Base-by-base conservation (phyloP, 495 filamentous ascomycete species). In the Penicillium fimorum region DNA sequence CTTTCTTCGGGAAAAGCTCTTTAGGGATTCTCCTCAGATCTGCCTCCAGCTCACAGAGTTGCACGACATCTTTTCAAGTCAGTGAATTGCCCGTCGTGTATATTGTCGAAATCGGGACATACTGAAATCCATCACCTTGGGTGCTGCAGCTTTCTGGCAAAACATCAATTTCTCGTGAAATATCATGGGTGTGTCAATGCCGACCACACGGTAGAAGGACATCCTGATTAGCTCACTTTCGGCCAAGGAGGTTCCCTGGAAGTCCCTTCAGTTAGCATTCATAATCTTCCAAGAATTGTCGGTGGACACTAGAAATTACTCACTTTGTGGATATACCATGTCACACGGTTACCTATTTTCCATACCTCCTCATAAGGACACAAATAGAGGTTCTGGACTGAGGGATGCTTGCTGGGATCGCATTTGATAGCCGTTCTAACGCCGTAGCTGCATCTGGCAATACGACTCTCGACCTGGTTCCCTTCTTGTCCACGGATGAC, bases 371-470 rank as follows among this genome's bases (percentile, higher is more conserved):
- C 56, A 9, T 63, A 35, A 4, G 58, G 11, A 44, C 58, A 61
- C 52, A 55, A 64, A 1, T 1, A 0, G 3, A 29, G 0, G 9
- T 10, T 18, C 5, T 22, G 2, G 8, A 33, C 17, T 47, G 29
- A 5, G 11, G 46, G 40, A 35, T 77, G 74, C 0, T 58, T 32
- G 11, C 41, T 57, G 7, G 69, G 66, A 65, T 77, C 55, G 53
- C 68, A 83, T 3, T 25, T 49, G n/a, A 54, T 2, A 50, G 1
- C 33, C 29, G 54, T 58, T 62, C 22, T 55, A 9, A 71, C 59
- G 2, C 81, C 82, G 52, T 83, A 80, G 50, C 83, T 76, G 51
- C 78, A 77, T 30, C 81, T 71, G 5, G 79, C 75, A 55, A 73
- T 73, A 11, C 82, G 74, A 43, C 70, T 76, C 32, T 70, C 63